Evolutionary conservation across 2,329 filamentous ascomycete species (phyloP), one percentile per base, ranked within the genome.

Genomic region (Fusarium globosum): DNA sequence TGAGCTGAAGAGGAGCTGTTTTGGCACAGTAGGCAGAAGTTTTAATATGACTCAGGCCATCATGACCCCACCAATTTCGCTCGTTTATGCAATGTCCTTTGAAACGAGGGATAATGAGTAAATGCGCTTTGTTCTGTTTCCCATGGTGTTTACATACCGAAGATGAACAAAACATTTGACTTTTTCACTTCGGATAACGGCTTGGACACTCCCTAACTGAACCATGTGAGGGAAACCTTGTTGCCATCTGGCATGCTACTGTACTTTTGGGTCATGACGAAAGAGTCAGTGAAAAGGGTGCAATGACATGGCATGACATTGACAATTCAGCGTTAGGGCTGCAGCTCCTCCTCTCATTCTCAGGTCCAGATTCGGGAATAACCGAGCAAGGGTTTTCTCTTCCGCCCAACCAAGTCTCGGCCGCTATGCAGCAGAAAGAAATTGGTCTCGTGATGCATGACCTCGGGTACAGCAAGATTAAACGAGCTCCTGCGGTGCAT

Each of bases 331-430:
- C 33, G 33, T 57, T 57, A 57, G 55, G 55, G 55, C 55, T 57
- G 55, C 39, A 57, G 51, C 51, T 53, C 18, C 49, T 52, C n/a
- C 10, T 48, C 45, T 48, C 45, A 48, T 26, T 23, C 23, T 58
- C 48, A 60, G 65, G 35, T 43, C 62, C 45, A 51, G 35, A 67
- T 36, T 38, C 41, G 62, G 62, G 57, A 67, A 60, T 59, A 56
- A 41, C 64, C 62, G 64, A 67, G 48, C 18, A 28, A 41, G 62
- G 39, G 62, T 53, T 38, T 21, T 28, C 26, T n/a, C 16, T n/a
- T 12, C 18, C n/a, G 56, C 26, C 26, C 48, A 42, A 33, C 38
- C 39, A 21, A 28, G 21, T 52, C 52, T 21, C 20, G 11, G 30
- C 46, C 41, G 46, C 30, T 46, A 42, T 55, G 26, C 52, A 41